Evolutionary conservation across 441 rosid genomes (phyloP), one percentile per base, ranked within the genome.

Genomic region (Erysimum pusillum): DNA sequence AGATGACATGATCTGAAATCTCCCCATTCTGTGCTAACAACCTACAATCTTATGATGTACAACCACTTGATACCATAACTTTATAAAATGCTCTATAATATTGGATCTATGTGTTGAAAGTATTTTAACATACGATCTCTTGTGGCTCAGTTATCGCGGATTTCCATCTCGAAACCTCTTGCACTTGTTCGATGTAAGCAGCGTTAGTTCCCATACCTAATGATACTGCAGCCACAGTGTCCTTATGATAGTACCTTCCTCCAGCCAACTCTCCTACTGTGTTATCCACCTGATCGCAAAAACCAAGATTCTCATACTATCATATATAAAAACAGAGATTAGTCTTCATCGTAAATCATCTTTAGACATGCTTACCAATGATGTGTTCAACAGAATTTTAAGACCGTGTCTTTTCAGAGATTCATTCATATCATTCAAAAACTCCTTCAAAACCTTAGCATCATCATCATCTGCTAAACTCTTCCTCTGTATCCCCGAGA

Each of bases 11-110:
- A 87, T 60, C 58, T 83, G 74, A 91, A 89, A 77, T 84, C 85
- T 25, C 88, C 85, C 96, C 93, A 89, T 44, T 87, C 92, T 61
- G 75, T 79, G 75, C 82, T 82, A 57, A 91, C 82, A 62, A 85
- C 87, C 93, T 90, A 78, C 32, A 68, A 67, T 72, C 38, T 15
- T 46, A 77, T 28, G 7, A 57, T 17, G 41, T 31, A 67, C 18
- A 53, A 5, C 1, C 60, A 59, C 53, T 63, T 63, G 15, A 65
- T 46, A 75, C 2, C 25, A 63, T 9, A 57, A 36, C 20, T 46
- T 46, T 22, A 20, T 25, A 18, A 28, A 52, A 66, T 28, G 9
- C 22, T 56, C n/a, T 12, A 44, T 54, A 0, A 38, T 5, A 7
- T 67, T 14, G 5, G 64, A 68, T 15, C 34, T 28, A 41, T 31